These are phyloP conservation scores for Epichloe sp. DNA, from an alignment of 2,329 filamentous ascomycete species.

Conservation along the genomic window DNA sequence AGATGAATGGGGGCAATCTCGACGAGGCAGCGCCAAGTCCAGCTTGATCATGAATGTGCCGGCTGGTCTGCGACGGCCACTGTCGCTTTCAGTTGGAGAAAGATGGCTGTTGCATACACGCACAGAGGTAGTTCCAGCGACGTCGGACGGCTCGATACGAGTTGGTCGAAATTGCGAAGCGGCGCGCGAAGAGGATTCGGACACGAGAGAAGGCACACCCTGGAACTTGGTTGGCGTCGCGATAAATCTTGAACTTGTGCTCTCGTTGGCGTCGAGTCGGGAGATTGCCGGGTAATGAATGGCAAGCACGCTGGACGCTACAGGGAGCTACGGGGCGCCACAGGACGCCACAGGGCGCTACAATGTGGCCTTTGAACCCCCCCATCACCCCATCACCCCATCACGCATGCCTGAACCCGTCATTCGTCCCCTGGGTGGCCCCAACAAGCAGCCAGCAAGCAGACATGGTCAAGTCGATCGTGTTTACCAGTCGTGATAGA, in stretches of 20 bases:
- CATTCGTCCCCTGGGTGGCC: no score
- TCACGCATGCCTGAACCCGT: no score
- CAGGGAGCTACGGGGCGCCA: no score
- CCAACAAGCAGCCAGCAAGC: no score
- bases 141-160: neutral
- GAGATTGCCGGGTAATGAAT: slow-evolving; percentile 3
- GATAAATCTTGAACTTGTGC: neutral
- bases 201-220: no score
- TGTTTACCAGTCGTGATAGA: neutral
- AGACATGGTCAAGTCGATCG: neutral
- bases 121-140: neutral
- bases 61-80: neutral
- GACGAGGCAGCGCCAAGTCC: neutral
- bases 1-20: neutral
- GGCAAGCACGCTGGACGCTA: no score
- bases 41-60: neutral
- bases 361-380: no score
- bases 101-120: neutral
- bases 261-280: neutral
- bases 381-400: no score
- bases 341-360: no score
- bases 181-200: neutral
- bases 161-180: no score
- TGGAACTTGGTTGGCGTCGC: neutral
- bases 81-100: neutral